phyloP scores from a whole-genome alignment of 2,329 filamentous ascomycete genomes.

The Calonectria fujianensis region DNA sequence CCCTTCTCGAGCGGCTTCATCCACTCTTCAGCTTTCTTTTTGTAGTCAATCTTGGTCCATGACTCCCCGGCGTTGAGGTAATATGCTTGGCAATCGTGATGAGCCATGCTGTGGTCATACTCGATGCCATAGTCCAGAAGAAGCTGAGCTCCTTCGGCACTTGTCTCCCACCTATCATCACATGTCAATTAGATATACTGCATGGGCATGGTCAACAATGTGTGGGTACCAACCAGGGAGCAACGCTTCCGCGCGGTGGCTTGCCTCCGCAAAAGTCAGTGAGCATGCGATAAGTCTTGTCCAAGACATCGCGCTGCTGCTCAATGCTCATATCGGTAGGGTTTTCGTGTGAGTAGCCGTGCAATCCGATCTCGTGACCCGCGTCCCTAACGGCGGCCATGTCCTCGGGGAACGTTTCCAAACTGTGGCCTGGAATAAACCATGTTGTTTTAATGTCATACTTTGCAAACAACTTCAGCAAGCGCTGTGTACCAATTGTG shows the following conservation, averaged over 20 bases:
- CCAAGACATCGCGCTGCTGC: slow-evolving; percentile 85
- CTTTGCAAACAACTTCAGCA: slow-evolving; percentile 83
- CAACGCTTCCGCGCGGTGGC: slow-evolving; percentile 82
- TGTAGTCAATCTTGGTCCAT: slow-evolving; percentile 82
- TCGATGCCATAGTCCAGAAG: slow-evolving; percentile 80
- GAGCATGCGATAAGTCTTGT: slow-evolving; percentile 83
- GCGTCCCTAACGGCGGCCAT: slow-evolving; percentile 66
- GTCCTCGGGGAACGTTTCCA: slow-evolving; percentile 70
- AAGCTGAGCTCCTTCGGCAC: slow-evolving; percentile 79
- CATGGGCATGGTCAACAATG: no score
- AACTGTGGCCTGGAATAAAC: slow-evolving; percentile 70
- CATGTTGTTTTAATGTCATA: slow-evolving; percentile 80
- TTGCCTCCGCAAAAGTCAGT: slow-evolving; percentile 80
- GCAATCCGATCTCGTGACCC: slow-evolving; percentile 72
- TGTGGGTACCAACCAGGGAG: slow-evolving; percentile 73
- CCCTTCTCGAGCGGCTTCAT: slow-evolving; percentile 75
- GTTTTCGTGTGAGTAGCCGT: slow-evolving; percentile 86
- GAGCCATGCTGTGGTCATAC: slow-evolving; percentile 79
- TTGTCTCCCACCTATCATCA: slow-evolving; percentile 79
- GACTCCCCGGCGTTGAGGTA: slow-evolving; percentile 79
- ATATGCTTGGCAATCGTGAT: slow-evolving; percentile 80
- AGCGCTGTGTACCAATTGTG: slow-evolving; percentile 77
- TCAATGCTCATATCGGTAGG: slow-evolving; percentile 82
- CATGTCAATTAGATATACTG: not conserved
- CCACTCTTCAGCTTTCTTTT: slow-evolving; percentile 55